These are phyloP conservation scores for Auriscalpium microsporum DNA, from an alignment of 768 basidiomycete genomes.

Conservation along the genomic window DNA sequence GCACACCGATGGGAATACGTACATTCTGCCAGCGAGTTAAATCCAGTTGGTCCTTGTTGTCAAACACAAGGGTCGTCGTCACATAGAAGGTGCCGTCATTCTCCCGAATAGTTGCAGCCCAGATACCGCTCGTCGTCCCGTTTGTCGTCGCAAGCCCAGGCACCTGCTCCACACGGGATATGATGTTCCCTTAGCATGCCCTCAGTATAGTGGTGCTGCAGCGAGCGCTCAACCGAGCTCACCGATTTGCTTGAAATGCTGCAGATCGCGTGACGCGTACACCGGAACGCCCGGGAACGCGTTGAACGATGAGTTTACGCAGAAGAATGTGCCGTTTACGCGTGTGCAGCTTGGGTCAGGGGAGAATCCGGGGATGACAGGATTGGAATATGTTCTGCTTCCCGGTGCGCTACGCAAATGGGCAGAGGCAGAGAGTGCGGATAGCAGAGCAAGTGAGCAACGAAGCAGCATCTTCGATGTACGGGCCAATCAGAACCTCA, in stretches of 20 bases:
- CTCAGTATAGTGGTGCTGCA: background rate
- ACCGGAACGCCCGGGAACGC: slow-evolving; percentile 29
- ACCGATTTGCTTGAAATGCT: slow-evolving; percentile 27
- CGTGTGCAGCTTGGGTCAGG: slow-evolving; percentile 28
- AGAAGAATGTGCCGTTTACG: slow-evolving; percentile 26
- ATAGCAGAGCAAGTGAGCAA: too few relatives aligned
- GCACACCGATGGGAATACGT: background rate
- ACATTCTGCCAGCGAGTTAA: slow-evolving; percentile 17
- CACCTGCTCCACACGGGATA: slow-evolving; percentile 11
- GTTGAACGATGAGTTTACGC: slow-evolving; percentile 27
- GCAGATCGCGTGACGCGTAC: slow-evolving; percentile 24
- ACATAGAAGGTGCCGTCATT: slow-evolving; percentile 15
- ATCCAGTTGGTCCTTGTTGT: slow-evolving; percentile 9
- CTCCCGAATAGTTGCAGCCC: slow-evolving; percentile 10
- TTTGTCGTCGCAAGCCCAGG: slow-evolving; percentile 12
- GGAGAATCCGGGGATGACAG: slow-evolving; percentile 19
- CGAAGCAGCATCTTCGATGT: too few relatives aligned
- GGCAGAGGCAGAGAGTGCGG: too few relatives aligned
- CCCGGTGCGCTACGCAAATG: too few relatives aligned
- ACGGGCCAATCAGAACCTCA: too few relatives aligned
- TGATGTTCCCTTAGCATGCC: slow-evolving; percentile 12
- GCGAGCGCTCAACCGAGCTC: background rate
- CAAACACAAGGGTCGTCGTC: slow-evolving; percentile 15
- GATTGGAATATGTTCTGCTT: background rate
- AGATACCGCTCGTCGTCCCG: slow-evolving; percentile 16